Conservation (phyloP, 352 stramenopile genomes). For the Globisporangium canariense region DNA sequence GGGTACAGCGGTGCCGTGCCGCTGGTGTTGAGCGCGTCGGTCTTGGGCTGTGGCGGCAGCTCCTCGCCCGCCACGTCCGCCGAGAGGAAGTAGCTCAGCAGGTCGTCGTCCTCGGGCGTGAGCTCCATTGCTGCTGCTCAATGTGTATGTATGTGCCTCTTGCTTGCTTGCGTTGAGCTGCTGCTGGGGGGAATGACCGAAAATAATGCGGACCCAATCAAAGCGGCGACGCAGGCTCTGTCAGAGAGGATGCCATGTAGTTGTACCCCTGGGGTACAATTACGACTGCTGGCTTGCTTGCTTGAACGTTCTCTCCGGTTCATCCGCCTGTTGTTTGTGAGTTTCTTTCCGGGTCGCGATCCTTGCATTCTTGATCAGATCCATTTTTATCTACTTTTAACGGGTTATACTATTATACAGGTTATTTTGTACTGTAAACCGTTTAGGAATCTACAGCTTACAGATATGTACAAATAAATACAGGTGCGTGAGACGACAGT, state of each 20-base stretch:
- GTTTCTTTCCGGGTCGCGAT: neutral
- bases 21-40: constrained; percentile 18
- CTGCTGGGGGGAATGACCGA: neutral
- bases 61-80: constrained; percentile 66
- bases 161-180: neutral
- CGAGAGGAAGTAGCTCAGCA: constrained; percentile 86
- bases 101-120: constrained; percentile 80
- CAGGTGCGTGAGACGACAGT: neutral
- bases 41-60: constrained; percentile 28
- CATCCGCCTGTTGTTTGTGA: neutral
- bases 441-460: neutral
- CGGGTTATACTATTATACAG: neutral
- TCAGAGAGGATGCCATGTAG: constrained; percentile 11
- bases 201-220: constrained; percentile 24
- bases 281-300: too few species aligned
- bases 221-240: constrained; percentile 19
- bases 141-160: neutral
- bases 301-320: neutral
- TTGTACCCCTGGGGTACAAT: too few species aligned
- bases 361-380: neutral
- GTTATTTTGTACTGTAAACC: neutral
- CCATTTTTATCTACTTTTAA: neutral
- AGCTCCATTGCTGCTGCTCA: constrained; percentile 56
- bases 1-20: constrained; percentile 11
- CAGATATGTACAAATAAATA: neutral